Percentiles rank a stretch among this genome's conserved stretches.
Conservation (phyloP, 2,329 filamentous ascomycete genomes). For the Incumbomyces delicatus region DNA sequence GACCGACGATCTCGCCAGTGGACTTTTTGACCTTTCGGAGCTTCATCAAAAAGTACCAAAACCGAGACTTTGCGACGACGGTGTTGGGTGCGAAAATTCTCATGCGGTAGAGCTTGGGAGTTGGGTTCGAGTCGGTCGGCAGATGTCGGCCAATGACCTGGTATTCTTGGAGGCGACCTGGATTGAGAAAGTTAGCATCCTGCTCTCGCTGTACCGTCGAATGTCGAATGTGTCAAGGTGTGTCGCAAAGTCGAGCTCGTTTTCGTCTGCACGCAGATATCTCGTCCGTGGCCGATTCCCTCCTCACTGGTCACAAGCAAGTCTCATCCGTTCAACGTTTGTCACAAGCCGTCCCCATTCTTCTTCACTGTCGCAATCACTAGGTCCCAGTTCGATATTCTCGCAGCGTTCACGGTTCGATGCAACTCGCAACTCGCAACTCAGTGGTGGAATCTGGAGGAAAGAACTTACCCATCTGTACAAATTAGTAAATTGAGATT, state of each 20-base stretch:
- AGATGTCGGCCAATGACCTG: slow-evolving; percentile 99
- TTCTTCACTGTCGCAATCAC: no score
- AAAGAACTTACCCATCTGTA: slow-evolving; percentile 53
- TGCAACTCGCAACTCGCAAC: no score
- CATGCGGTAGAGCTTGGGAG: slow-evolving; percentile 99
- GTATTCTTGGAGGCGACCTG: slow-evolving; percentile 99
- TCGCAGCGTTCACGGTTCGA: no score
- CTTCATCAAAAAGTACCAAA: slow-evolving; percentile 99
- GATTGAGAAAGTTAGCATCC: slow-evolving; percentile 8
- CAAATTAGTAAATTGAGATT: slow-evolving; percentile 20
- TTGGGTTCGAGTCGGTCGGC: slow-evolving; percentile 94
- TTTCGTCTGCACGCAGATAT: no score
- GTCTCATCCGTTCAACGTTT: no score
- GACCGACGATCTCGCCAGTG: slow-evolving; percentile 95
- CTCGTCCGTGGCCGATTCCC: no score
- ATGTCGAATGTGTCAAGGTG: no score
- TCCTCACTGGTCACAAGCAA: no score
- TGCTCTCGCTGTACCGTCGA: not conserved
- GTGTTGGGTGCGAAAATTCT: slow-evolving; percentile 97
- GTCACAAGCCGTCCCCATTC: no score
- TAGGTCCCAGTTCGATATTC: no score
- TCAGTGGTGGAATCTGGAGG: no score
- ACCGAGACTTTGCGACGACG: slow-evolving; percentile 98
- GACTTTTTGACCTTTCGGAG: slow-evolving; percentile 99
- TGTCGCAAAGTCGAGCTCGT: no score